Evolutionary conservation across 768 basidiomycete species (phyloP).

Genomic region (Mycena leptocephala): DNA sequence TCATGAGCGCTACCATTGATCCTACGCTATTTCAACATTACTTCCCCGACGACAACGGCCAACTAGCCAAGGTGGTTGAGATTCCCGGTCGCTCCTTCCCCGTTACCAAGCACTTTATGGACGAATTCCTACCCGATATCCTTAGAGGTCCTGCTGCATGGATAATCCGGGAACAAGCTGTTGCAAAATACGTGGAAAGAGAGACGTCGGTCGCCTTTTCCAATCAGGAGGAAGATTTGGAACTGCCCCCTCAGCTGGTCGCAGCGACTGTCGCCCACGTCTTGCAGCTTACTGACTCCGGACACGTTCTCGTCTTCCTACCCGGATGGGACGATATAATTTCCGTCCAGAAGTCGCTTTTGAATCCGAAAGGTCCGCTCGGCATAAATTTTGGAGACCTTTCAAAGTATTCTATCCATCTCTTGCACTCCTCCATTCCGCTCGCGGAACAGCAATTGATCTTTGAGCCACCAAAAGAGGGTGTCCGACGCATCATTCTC

Average conservation of each 20-base stretch:
- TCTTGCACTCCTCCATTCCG: slow-evolving; percentile 93
- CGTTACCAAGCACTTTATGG: slow-evolving; percentile 86
- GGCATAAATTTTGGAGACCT: slow-evolving; percentile 75
- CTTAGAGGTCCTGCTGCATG: slow-evolving; percentile 62
- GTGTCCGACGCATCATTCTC: slow-evolving; percentile 90
- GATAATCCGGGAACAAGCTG: slow-evolving; percentile 81
- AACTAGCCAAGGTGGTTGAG: slow-evolving; percentile 80
- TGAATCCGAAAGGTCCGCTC: slow-evolving; percentile 63
- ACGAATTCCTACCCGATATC: slow-evolving; percentile 79
- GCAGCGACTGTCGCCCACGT: slow-evolving; percentile 88
- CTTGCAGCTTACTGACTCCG: slow-evolving; percentile 79
- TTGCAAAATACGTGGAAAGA: slow-evolving; percentile 79
- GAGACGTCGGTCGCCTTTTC: slow-evolving; percentile 55
- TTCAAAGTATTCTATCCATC: slow-evolving; percentile 77
- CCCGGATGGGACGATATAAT: slow-evolving; percentile 96
- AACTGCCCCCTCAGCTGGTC: slow-evolving; percentile 86
- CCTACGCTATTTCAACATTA: slow-evolving; percentile 91
- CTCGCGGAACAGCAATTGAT: slow-evolving; percentile 91
- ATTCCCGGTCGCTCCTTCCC: slow-evolving; percentile 95
- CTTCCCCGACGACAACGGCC: slow-evolving; percentile 77
- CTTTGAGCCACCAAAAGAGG: slow-evolving; percentile 85
- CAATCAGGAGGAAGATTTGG: slow-evolving; percentile 68
- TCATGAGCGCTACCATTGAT: slow-evolving; percentile 98
- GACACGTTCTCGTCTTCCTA: slow-evolving; percentile 92
- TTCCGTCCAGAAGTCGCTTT: slow-evolving; percentile 76